These are phyloP conservation scores for Parastagonospora avenae DNA, from an alignment of 2,329 filamentous ascomycete species.

Conservation along the genomic window DNA sequence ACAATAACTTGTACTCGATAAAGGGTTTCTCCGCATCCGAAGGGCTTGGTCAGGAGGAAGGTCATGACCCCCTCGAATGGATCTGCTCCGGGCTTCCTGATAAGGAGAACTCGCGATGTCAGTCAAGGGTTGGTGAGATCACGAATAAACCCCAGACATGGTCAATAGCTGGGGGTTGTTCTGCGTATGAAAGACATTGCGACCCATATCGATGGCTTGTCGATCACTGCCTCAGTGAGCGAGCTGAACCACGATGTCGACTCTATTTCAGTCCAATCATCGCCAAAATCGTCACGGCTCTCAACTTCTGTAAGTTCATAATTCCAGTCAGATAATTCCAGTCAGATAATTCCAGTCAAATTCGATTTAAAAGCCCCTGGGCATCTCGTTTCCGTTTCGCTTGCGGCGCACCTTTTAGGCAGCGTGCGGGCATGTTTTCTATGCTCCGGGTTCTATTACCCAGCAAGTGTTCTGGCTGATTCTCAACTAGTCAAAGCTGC, in stretches of 20 bases:
- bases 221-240: background rate
- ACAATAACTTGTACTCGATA: background rate
- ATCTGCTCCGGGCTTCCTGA: background rate
- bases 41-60: background rate
- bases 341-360: background rate
- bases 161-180: background rate
- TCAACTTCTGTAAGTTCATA: background rate
- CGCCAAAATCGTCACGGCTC: background rate
- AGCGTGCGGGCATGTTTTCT: too few relatives aligned
- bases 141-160: background rate
- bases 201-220: background rate
- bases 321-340: background rate
- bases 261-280: background rate
- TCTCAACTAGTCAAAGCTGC: constrained; percentile 18
- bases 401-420: too few relatives aligned
- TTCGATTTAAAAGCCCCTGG: too few relatives aligned
- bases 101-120: too few relatives aligned
- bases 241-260: background rate
- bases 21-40: background rate
- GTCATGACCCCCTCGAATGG: background rate
- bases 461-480: too few relatives aligned
- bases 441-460: too few relatives aligned
- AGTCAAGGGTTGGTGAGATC: background rate
- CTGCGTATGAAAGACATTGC: background rate
- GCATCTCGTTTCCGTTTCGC: too few relatives aligned